Conservation (phyloP, 768 basidiomycete species). For the Lyophyllum shimeji region DNA sequence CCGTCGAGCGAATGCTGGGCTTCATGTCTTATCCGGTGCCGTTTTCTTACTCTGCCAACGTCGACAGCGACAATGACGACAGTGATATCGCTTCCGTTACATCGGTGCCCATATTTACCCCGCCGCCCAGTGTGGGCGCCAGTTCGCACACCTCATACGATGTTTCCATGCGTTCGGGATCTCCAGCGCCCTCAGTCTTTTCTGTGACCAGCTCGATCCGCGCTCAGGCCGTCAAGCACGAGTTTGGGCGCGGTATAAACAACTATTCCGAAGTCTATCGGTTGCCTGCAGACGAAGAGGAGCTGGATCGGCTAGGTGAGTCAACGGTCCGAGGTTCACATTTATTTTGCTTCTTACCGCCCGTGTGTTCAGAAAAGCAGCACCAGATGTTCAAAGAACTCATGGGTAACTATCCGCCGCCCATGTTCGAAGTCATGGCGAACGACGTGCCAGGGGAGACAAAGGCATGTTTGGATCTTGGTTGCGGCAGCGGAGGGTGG, state of each 20-base stretch:
- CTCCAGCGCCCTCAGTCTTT: slow-evolving; percentile 67
- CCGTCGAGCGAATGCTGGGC: background rate
- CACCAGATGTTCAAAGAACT: slow-evolving; percentile 62
- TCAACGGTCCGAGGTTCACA: slow-evolving; percentile 3
- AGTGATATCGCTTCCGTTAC: slow-evolving; percentile 45
- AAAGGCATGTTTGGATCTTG: slow-evolving; percentile 71
- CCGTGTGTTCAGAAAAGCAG: slow-evolving; percentile 54
- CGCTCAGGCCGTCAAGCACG: slow-evolving; percentile 56
- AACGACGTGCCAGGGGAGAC: slow-evolving; percentile 55
- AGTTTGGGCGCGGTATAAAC: slow-evolving; percentile 71
- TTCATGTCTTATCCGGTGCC: slow-evolving; percentile 5
- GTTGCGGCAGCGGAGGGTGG: slow-evolving; percentile 82
- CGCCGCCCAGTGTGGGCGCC: slow-evolving; percentile 34
- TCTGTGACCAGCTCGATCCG: slow-evolving; percentile 67
- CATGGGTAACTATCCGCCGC: slow-evolving; percentile 68
- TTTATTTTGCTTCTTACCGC: background rate
- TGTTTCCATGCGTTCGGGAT: slow-evolving; percentile 59
- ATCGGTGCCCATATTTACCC: slow-evolving; percentile 38
- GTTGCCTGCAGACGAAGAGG: slow-evolving; percentile 78
- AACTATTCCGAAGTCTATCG: slow-evolving; percentile 79
- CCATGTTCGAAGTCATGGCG: slow-evolving; percentile 56
- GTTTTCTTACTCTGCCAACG: slow-evolving; percentile 15
- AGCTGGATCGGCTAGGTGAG: slow-evolving; percentile 67
- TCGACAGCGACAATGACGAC: slow-evolving; percentile 43
- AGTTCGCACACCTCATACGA: slow-evolving; percentile 60